A percentile compares a stretch with the other conserved stretches of the same genome.
Conservation (phyloP, 192 early-diverging fungal genomes). For the Linnemannia exigua region DNA sequence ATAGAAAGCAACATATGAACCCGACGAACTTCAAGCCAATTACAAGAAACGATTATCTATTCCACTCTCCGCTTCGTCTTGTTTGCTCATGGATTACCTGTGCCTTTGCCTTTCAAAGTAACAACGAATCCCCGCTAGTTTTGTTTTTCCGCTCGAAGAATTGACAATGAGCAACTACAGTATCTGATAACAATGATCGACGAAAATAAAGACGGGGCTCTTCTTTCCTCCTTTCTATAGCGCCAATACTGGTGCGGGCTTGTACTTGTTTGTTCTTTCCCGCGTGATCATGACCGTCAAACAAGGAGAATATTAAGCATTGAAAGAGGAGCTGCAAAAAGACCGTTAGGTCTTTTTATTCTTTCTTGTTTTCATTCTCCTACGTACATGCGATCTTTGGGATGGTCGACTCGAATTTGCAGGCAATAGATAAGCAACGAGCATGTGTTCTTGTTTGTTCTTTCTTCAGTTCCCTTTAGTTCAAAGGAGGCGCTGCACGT, state of each 20-base stretch:
- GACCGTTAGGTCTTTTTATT: neutral
- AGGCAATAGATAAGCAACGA: neutral
- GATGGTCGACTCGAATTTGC: neutral
- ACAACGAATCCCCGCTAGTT: neutral
- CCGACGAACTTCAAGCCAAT: too few species aligned
- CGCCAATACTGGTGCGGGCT: neutral
- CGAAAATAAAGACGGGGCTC: neutral
- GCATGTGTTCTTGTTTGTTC: neutral
- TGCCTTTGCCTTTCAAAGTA: neutral
- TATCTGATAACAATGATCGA: neutral
- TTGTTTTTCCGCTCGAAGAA: neutral
- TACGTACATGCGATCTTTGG: neutral
- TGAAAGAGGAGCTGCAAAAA: neutral
- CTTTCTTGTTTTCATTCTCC: conserved; percentile 1
- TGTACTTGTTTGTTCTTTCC: neutral
- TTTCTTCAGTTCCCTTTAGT: neutral
- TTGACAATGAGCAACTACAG: too few species aligned
- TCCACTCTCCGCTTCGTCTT: too few species aligned
- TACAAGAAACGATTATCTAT: too few species aligned
- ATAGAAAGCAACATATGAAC: too few species aligned
- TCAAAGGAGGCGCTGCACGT: neutral
- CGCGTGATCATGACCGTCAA: neutral
- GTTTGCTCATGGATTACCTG: neutral
- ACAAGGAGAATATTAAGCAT: conserved; percentile 5
- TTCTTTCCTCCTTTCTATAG: neutral